phyloP scores from a whole-genome alignment of 2,329 filamentous ascomycete species.

The Aspergillus pseudoglaucus region DNA sequence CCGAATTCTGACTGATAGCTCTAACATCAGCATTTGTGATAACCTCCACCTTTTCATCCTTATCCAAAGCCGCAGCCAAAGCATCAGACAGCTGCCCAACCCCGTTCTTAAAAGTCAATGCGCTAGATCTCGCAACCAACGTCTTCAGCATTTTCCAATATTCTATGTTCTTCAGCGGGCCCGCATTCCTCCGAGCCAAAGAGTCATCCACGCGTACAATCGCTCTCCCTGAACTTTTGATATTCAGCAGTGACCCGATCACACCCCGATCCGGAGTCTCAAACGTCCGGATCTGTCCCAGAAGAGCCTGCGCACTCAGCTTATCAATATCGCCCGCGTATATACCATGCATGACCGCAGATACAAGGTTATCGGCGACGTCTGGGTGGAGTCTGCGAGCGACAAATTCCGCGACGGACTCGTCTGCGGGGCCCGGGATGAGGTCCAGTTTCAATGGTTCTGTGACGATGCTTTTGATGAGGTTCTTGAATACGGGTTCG shows the following conservation, averaged over 20 bases:
- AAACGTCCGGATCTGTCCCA: constrained; percentile 46
- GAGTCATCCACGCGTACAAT: constrained; percentile 20
- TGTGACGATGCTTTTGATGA: constrained; percentile 28
- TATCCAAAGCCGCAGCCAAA: constrained; percentile 46
- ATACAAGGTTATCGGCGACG: constrained; percentile 65
- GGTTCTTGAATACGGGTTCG: constrained; percentile 53
- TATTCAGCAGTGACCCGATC: constrained; percentile 11
- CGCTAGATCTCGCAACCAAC: constrained; percentile 23
- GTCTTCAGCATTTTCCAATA: constrained; percentile 12
- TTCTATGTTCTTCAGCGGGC: constrained; percentile 6
- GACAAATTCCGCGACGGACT: constrained; percentile 66
- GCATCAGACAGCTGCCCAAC: constrained; percentile 55
- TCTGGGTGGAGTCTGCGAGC: constrained; percentile 47
- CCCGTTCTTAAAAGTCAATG: constrained; percentile 47
- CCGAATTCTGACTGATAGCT: constrained; percentile 31
- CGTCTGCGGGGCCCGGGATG: constrained; percentile 46
- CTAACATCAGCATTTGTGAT: constrained; percentile 45
- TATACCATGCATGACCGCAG: constrained; percentile 75
- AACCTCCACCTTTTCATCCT: constrained; percentile 56
- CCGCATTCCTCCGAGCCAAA: constrained; percentile 17
- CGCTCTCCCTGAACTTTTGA: constrained; percentile 4
- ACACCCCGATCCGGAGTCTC: constrained; percentile 31
- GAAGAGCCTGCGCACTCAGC: constrained; percentile 64
- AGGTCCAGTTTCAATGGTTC: constrained; percentile 28
- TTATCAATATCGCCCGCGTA: constrained; percentile 84